Evolutionary conservation across 208 protist genomes (phyloP).

Genomic region (Acanthamoeba rhysodes): DNA sequence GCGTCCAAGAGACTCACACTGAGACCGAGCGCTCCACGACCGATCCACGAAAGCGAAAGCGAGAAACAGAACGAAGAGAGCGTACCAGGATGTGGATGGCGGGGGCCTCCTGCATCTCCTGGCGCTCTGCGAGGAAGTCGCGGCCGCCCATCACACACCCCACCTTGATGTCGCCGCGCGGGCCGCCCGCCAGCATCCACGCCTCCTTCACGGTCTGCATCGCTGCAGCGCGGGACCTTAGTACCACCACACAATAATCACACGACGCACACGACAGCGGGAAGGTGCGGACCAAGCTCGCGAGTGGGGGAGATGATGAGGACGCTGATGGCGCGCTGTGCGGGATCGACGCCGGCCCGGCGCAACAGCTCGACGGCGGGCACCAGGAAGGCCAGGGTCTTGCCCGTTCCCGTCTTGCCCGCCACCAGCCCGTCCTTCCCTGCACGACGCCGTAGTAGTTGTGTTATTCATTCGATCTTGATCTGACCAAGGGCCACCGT

Average conservation of each 20-base stretch:
- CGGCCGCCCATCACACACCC: conserved; percentile 92
- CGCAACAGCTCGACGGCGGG: conserved; percentile 96
- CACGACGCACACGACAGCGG: background rate
- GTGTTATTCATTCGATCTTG: background rate
- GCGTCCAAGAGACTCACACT: conserved; percentile 90
- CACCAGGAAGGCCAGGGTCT: conserved; percentile 99
- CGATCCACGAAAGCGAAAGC: background rate
- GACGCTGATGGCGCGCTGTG: conserved; percentile 79
- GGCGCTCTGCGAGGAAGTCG: conserved; percentile 91
- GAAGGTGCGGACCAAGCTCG: too few species aligned
- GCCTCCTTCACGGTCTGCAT: conserved; percentile 98
- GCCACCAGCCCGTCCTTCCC: conserved; percentile 58
- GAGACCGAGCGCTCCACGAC: background rate
- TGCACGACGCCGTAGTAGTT: background rate
- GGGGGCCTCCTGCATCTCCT: conserved; percentile 90
- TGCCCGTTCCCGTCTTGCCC: conserved; percentile 93
- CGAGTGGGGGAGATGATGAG: background rate
- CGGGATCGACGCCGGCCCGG: conserved; percentile 91
- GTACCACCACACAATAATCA: conserved; percentile 88
- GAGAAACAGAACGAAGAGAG: background rate
- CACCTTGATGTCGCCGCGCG: conserved; percentile 69
- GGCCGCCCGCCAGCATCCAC: conserved; percentile 93
- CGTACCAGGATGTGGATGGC: conserved; percentile 13
- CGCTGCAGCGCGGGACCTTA: conserved; percentile 98
- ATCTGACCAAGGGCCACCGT: background rate